Evolutionary conservation across 2,329 filamentous ascomycete genomes (phyloP).

Genomic region (Penicillium janthinellum): DNA sequence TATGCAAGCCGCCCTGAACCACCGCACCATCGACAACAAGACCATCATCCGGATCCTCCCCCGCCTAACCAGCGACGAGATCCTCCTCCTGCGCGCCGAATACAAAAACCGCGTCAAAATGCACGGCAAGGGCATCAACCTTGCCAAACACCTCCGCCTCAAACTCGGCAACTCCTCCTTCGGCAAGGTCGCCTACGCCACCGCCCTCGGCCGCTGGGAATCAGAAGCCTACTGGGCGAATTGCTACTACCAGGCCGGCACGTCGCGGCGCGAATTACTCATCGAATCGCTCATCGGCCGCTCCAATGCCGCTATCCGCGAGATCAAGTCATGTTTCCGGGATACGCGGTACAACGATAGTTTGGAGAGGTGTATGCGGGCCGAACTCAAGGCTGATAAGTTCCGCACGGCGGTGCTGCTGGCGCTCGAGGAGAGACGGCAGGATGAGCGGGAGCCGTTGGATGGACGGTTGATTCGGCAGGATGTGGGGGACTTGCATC

Average conservation of each 20-base stretch:
- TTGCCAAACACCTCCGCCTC: constrained; percentile 54
- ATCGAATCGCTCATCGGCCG: constrained; percentile 93
- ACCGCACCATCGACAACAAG: constrained; percentile 67
- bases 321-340: constrained; percentile 84
- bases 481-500: constrained; percentile 73
- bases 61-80: constrained; percentile 79
- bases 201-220: constrained; percentile 87
- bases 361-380: constrained; percentile 81
- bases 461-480: constrained; percentile 65
- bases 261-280: constrained; percentile 79
- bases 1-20: constrained; percentile 73
- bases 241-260: constrained; percentile 92
- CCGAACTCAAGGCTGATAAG: constrained; percentile 92
- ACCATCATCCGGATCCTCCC: constrained; percentile 83
- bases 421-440: constrained; percentile 77
- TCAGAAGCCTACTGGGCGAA: constrained; percentile 97
- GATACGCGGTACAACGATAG: constrained; percentile 90
- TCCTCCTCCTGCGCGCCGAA: constrained; percentile 80
- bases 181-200: constrained; percentile 89
- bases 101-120: constrained; percentile 87
- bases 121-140: constrained; percentile 51
- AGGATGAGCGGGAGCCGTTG: constrained; percentile 74
- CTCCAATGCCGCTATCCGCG: constrained; percentile 79
- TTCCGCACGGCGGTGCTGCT: constrained; percentile 86
- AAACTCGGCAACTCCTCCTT: constrained; percentile 58